phyloP scores from a whole-genome alignment of 345 rosid genomes.

The Citrus inodora region DNA sequence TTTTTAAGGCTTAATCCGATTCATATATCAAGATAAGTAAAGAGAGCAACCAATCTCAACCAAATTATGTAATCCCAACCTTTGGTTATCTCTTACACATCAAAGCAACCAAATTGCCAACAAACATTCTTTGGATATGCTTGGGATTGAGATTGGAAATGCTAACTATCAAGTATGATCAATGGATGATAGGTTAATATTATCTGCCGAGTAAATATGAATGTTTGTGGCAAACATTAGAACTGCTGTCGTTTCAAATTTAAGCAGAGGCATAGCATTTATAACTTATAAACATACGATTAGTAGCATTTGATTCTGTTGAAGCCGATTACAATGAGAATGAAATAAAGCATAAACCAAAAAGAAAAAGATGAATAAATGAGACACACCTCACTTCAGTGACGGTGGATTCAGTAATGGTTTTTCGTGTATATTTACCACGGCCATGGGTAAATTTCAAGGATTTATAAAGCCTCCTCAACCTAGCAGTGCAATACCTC shows the following conservation, averaged over 20 bases:
- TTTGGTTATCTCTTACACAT: not conserved
- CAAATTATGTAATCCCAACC: not conserved
- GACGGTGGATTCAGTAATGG: conserved; percentile 75
- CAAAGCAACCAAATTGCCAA: not conserved
- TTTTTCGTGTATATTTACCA: conserved; percentile 67
- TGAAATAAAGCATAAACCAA: not conserved
- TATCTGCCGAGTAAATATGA: no score
- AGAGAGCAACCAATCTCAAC: not conserved
- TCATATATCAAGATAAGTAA: no score
- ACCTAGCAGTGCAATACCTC: conserved; percentile 94
- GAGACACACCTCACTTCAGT: conserved; percentile 80
- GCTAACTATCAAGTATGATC: no score
- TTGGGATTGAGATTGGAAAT: no score
- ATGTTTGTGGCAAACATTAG: no score
- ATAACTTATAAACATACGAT: not conserved
- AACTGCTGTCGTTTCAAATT: no score
- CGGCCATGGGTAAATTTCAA: conserved; percentile 97
- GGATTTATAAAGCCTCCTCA: conserved; percentile 91
- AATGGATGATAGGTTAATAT: no score
- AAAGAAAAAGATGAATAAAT: not conserved
- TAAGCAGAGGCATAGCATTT: not conserved
- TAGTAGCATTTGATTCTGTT: no score
- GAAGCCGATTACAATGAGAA: not conserved
- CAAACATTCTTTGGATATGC: no score
- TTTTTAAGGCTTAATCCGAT: no score